Conservation (phyloP, 192 early-diverging fungal genomes). For the Kappamyces sp. region DNA sequence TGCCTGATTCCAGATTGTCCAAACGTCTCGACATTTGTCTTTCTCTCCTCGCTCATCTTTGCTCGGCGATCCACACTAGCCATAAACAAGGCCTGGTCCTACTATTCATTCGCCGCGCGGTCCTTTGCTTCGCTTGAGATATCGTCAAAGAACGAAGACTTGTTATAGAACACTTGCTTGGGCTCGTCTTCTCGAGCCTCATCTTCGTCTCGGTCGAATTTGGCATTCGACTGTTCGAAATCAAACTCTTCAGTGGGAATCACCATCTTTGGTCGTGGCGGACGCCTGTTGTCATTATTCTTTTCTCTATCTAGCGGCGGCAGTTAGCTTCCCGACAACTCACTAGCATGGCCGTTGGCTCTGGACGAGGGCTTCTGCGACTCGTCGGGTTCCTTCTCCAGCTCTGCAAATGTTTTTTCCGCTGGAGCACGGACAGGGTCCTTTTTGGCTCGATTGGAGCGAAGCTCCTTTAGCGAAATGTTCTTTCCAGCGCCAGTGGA, state of each 20-base stretch:
- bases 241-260: constrained; percentile 86
- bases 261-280: constrained; percentile 25
- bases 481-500: too few species aligned
- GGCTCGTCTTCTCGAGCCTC: constrained; percentile 42
- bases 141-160: constrained; percentile 92
- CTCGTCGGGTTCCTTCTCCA: background rate
- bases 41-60: constrained; percentile 78
- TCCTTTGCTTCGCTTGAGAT: constrained; percentile 96
- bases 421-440: too few species aligned
- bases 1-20: constrained; percentile 59
- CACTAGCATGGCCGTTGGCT: background rate
- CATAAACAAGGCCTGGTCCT: constrained; percentile 10
- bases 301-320: background rate
- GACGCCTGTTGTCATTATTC: background rate
- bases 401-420: background rate
- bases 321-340: background rate
- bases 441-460: too few species aligned
- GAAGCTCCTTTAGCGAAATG: too few species aligned
- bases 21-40: constrained; percentile 95
- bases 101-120: constrained; percentile 60
- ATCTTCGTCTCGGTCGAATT: constrained; percentile 85
- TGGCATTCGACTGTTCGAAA: constrained; percentile 92
- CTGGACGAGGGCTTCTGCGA: background rate
- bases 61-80: constrained; percentile 51
- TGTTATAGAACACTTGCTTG: constrained; percentile 65